Percentiles rank a stretch among this genome's conserved stretches.
Conservation (phyloP, 2,329 filamentous ascomycete species). For the Ophidiomyces ophidiicola region DNA sequence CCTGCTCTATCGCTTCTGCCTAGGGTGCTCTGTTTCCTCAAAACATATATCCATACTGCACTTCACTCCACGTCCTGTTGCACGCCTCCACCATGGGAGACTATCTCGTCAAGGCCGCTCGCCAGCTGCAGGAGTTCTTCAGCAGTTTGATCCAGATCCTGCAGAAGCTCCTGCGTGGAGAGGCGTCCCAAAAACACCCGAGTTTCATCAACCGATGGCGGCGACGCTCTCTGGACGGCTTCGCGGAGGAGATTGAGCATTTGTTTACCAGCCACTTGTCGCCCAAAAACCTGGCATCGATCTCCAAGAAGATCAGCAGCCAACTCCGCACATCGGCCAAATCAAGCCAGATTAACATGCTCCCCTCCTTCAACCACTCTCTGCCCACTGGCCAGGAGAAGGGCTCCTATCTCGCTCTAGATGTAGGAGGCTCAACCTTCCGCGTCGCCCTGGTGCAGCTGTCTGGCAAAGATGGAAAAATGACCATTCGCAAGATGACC, state of each 20-base stretch:
- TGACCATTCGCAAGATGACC: constrained; percentile 45
- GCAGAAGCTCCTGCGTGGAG: constrained; percentile 26
- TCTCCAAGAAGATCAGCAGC: constrained; percentile 35
- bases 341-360: constrained; percentile 49
- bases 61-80: background rate
- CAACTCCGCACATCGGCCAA: constrained; percentile 46
- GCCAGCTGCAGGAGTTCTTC: constrained; percentile 32
- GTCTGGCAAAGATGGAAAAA: constrained; percentile 36
- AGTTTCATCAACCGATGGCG: constrained; percentile 26
- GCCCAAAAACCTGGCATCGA: constrained; percentile 28
- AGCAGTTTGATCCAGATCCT: constrained; percentile 29
- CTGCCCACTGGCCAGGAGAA: constrained; percentile 48
- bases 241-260: constrained; percentile 29
- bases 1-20: background rate
- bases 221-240: constrained; percentile 29
- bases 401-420: constrained; percentile 50
- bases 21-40: background rate
- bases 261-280: constrained; percentile 29
- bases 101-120: constrained; percentile 29
- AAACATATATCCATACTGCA: background rate
- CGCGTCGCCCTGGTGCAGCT: constrained; percentile 50
- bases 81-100: constrained; percentile 11
- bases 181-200: constrained; percentile 17
- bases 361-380: constrained; percentile 52
- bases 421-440: constrained; percentile 56